Evolutionary conservation across 2,329 filamentous ascomycete genomes (phyloP), one percentile per base, ranked within the genome.

Genomic region (Dothiorella sarmentorum): DNA sequence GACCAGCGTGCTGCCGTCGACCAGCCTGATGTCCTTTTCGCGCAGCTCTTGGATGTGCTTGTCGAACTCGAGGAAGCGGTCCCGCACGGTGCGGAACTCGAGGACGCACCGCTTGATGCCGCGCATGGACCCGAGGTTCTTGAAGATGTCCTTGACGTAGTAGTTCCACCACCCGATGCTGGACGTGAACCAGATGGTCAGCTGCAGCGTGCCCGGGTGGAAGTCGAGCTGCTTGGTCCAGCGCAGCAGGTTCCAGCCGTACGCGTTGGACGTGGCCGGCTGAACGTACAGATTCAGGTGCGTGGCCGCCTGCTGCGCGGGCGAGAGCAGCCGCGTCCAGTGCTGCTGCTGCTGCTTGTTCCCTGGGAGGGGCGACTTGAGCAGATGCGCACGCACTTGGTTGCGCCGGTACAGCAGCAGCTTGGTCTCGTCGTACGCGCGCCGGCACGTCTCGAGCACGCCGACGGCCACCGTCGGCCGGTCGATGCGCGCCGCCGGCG

Each of bases 241-340:
- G 10, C 49, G 33, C 4, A 53, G 24, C 3, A 53, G 49, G 24
- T 53, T 40, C 49, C 49, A 53, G 22, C 49, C 49, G 31, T 31
- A 53, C 15, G 49, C 10, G 33, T 11, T 40, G 13, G 33, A 53
- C 2, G 49, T 24, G n/a, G 33, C 35, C 0, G 49, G 49, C 49
- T 53, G 49, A n/a, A 53, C 35, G 49, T 53, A 53, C 22, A 53
- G 35, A 13, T 53, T 53, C 33, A 53, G 24, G 35, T 53, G 49
- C 3, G 49, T 40, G n/a, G n/a, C 15, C 9, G 24, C 24, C 49
- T 53, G 49, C 33, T 53, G 22, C 6, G 13, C 35, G 2, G 35
- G 35, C 10, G 49, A 53, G n/a, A 53, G 49, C 15, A 29, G 10
- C 6, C 22, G 35, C 2, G 49, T 53, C 49, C 49, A 53, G 10